Percentiles rank a stretch among this genome's conserved stretches.
Conservation (phyloP, 1,139 yeast species). For the Saccharomyces uvarum region DNA sequence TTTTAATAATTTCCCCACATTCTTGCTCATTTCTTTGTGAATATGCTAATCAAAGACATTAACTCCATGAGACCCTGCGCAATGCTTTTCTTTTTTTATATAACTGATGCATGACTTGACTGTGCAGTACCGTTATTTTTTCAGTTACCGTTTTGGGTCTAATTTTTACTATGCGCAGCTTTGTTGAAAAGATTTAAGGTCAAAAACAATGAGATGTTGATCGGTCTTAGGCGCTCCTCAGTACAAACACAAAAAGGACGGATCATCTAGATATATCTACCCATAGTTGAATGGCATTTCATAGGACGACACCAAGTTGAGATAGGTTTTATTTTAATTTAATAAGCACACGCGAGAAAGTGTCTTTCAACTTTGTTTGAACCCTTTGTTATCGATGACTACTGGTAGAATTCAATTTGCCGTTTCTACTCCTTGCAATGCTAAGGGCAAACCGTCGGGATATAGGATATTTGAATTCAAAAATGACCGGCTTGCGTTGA, state of each 20-base stretch:
- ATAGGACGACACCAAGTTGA: not conserved
- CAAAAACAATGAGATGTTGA: not conserved
- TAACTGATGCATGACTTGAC: not conserved
- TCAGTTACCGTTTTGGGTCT: not conserved
- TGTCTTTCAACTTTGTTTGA: not conserved
- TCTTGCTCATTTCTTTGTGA: not conserved
- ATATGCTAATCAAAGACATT: not conserved
- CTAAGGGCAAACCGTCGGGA: conserved; percentile 19
- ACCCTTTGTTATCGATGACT: not conserved
- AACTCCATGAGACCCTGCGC: not conserved
- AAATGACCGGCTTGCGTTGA: conserved; percentile 11
- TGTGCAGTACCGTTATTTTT: not conserved
- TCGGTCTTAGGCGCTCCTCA: not conserved
- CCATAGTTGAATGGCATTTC: not conserved
- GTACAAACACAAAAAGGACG: not conserved
- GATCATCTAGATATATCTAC: not conserved
- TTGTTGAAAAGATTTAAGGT: not conserved
- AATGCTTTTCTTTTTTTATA: not conserved
- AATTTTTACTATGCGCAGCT: not conserved
- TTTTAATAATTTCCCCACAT: not conserved
- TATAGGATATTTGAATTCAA: conserved; percentile 17
- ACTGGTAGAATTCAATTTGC: conserved; percentile 15
- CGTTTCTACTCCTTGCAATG: conserved; percentile 23
- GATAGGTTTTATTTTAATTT: not conserved
- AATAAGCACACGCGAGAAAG: not conserved